Evolutionary conservation across 495 filamentous ascomycete species (phyloP).

Genomic region (Penicillium waksmanii): DNA sequence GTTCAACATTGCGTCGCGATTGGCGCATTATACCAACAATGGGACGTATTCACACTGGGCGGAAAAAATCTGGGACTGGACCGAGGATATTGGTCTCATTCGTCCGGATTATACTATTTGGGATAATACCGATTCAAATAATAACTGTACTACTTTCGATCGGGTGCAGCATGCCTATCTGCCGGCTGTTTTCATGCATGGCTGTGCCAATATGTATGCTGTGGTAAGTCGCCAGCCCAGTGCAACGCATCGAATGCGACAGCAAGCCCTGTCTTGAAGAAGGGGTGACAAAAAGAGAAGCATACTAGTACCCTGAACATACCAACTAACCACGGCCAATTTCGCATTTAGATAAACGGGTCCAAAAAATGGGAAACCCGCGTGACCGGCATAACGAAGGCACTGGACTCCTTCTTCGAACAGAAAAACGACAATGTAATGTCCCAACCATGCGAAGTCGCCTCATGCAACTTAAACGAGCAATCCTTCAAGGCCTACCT

Average conservation of each 20-base stretch:
- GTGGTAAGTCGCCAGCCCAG: constrained; percentile 45
- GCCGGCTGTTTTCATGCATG: constrained; percentile 64
- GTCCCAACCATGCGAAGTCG: constrained; percentile 60
- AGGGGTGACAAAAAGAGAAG: not conserved
- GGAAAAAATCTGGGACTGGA: constrained; percentile 75
- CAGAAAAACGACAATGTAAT: constrained; percentile 52
- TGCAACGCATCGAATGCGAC: too few relatives aligned
- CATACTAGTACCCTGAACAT: not conserved
- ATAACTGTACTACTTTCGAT: constrained; percentile 48
- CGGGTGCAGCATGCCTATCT: constrained; percentile 68
- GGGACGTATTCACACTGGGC: constrained; percentile 79
- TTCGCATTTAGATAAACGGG: constrained; percentile 55
- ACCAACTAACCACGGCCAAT: not conserved
- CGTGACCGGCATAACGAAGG: constrained; percentile 56
- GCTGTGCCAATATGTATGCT: constrained; percentile 75
- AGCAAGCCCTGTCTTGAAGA: not conserved
- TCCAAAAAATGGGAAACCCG: constrained; percentile 57
- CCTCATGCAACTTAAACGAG: constrained; percentile 69
- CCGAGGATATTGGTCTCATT: constrained; percentile 63
- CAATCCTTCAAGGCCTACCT: constrained; percentile 82
- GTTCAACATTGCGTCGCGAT: constrained; percentile 76
- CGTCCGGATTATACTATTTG: constrained; percentile 61
- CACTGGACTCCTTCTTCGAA: constrained; percentile 52
- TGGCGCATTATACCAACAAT: constrained; percentile 78
- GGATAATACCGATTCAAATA: constrained; percentile 45